Conservation (phyloP, 73 alveolate genomes). For the Paramecium biaurelia region DNA sequence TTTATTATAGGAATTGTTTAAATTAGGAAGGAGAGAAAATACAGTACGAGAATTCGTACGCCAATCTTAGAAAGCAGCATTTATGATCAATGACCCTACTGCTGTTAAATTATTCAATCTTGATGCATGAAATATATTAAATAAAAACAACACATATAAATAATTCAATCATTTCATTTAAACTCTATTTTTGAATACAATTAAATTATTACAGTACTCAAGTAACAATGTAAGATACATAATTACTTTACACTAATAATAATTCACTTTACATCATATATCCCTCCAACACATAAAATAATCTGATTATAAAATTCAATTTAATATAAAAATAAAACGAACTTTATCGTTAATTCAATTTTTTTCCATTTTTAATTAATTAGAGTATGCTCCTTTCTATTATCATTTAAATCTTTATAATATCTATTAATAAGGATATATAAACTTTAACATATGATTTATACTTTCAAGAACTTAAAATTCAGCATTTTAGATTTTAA, state of each 20-base stretch:
- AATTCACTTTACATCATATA: neutral
- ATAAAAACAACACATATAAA: neutral
- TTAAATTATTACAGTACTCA: neutral
- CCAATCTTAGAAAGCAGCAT: neutral
- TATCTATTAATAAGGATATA: neutral
- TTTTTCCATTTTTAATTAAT: neutral
- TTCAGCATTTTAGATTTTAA: neutral
- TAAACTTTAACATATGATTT: neutral
- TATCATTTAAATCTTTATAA: neutral
- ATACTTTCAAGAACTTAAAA: neutral
- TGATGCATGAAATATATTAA: neutral
- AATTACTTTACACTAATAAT: neutral
- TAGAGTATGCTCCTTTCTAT: neutral
- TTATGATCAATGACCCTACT: neutral
- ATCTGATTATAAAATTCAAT: neutral
- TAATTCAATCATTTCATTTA: neutral
- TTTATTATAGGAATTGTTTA: neutral
- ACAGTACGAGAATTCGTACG: constrained; percentile 36
- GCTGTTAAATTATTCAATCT: neutral
- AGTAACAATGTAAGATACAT: neutral
- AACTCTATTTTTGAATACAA: neutral
- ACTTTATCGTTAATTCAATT: neutral
- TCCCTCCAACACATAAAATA: neutral
- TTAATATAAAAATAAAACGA: neutral
- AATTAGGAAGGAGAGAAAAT: constrained; percentile 11